Evolutionary conservation across 805 yeast genomes (phyloP), one percentile per base, ranked within the genome.

Genomic region (Ogataea methylovora): DNA sequence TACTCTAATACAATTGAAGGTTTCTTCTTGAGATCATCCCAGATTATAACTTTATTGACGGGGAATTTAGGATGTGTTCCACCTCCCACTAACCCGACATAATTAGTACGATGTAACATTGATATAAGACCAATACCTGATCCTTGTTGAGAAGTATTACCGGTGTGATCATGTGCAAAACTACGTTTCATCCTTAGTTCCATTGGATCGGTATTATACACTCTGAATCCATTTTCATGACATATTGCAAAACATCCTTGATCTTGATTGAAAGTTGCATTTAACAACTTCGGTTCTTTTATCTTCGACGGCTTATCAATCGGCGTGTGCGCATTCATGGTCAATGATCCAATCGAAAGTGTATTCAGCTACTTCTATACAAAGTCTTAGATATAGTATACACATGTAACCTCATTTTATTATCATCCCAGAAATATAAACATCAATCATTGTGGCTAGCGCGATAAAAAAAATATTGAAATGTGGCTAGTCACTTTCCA

Each of bases 31-130:
- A 84, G 57, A 54, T 90, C 97, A 58, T 90, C 97, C 95, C 96
- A 92, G 13, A 90, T 79, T 24, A 86, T 70, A 25, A 87, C 72
- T 54, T 83, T 84, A 59, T 84, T 85, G 44, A 74, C 67, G 1
- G 95, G 83, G 48, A 76, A 84, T 40, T 74, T 69, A 16, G 96
- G 96, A 38, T 69, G 70, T 41, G 71, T 68, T 2, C 96, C 96
- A 13, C 96, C 96, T 1, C 97, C 96, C 0, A 87, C 84, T 28
- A 92, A 60, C 1, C 90, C 95, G 34, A 90, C 67, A 52, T 87
- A 88, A 59, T 90, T 90, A 0, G 97, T 87, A 28, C 96, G 71
- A 53, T 86, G 84, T 5, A 90, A 76, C 95, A 90, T 85, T 29
- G 79, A 65, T 2, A 83, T 75, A 23, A 69, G 63, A 2, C 92